phyloP scores from a whole-genome alignment of 257 asterid species.

The Solanum boliviense region DNA sequence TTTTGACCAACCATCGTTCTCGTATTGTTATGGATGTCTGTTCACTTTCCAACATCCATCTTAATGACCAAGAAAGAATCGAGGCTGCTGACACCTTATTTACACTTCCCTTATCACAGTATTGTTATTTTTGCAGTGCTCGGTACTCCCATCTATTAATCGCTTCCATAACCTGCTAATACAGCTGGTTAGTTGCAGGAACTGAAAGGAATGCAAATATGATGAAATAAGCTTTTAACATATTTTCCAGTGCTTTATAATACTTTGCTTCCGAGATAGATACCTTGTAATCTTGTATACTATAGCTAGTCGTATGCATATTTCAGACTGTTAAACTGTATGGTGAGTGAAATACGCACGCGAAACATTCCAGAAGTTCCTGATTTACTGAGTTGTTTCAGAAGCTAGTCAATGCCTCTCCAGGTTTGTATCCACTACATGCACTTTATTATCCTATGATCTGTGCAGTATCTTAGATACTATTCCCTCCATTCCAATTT shows the following conservation, averaged over 20 bases:
- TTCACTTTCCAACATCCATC: background rate
- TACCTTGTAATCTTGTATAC: background rate
- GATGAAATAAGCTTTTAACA: background rate
- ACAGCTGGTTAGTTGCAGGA: background rate
- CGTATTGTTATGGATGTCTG: background rate
- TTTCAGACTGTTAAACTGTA: background rate
- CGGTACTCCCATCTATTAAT: background rate
- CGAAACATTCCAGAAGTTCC: background rate
- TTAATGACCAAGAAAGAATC: background rate
- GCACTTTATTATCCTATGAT: background rate
- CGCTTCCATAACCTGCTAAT: background rate
- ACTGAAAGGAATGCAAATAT: background rate
- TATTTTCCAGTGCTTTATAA: background rate
- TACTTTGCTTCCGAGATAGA: background rate
- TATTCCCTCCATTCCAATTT: background rate
- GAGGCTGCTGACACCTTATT: background rate
- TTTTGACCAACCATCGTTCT: background rate
- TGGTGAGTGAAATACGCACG: background rate
- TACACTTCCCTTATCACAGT: background rate
- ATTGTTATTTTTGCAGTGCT: background rate
- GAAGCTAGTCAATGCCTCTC: background rate
- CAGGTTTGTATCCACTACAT: background rate
- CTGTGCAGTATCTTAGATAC: background rate
- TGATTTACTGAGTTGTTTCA: background rate
- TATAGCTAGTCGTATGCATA: background rate